Conservation (phyloP, 2,329 filamentous ascomycete genomes). For the Fusarium tuaranense region DNA sequence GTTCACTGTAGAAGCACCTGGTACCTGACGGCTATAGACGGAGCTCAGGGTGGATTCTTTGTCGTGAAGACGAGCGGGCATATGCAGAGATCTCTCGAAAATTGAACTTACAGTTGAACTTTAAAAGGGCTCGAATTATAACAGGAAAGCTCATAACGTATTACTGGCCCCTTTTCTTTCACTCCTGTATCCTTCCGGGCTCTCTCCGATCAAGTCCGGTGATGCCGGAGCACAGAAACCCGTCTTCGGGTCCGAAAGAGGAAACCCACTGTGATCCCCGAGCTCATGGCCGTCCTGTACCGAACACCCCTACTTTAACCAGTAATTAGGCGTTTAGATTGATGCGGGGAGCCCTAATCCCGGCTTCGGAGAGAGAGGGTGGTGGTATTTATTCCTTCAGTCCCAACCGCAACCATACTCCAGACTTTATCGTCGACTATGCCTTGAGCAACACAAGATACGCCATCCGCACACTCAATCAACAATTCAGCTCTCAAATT, state of each 20-base stretch:
- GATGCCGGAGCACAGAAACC: neutral
- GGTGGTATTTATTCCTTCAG: neutral
- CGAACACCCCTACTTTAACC: neutral
- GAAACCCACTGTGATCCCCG: neutral
- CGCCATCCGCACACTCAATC: no score
- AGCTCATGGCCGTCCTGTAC: neutral
- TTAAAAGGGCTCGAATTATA: no score
- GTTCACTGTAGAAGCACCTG: neutral
- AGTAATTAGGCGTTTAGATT: neutral
- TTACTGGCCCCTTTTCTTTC: no score
- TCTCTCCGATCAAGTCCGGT: neutral
- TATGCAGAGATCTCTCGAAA: neutral
- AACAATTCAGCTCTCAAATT: neutral
- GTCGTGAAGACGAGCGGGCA: neutral
- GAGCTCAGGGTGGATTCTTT: neutral
- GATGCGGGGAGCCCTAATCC: no score
- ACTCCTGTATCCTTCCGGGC: neutral
- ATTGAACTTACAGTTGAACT: neutral
- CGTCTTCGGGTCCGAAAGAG: neutral
- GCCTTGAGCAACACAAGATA: neutral
- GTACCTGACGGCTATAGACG: neutral
- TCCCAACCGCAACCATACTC: neutral
- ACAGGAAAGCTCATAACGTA: no score
- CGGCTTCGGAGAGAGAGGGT: neutral
- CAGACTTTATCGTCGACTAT: neutral